These are phyloP conservation scores for Plasmopara muralis DNA, from an alignment of 352 stramenopile genomes.

Conservation along the genomic window DNA sequence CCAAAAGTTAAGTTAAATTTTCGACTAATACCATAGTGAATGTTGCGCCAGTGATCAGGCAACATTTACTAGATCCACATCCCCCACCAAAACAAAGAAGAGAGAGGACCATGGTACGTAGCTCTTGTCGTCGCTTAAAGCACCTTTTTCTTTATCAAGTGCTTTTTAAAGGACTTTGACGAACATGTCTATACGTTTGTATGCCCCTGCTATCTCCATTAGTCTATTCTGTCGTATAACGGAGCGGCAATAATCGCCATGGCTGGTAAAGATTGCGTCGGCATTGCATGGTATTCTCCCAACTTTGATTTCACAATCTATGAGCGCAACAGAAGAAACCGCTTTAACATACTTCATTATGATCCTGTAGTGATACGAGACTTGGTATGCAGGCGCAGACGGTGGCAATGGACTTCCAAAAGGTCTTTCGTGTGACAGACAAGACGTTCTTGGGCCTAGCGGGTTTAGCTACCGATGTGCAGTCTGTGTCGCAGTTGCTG, in stretches of 20 bases:
- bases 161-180: neutral
- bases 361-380: conserved; percentile 75
- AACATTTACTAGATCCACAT: conserved; percentile 17
- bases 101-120: conserved; percentile 30
- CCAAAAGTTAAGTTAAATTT: too few species aligned
- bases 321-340: too few species aligned
- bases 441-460: conserved; percentile 94
- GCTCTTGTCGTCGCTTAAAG: neutral
- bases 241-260: conserved; percentile 98
- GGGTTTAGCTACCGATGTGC: conserved; percentile 97
- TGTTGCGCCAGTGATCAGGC: conserved; percentile 4
- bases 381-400: conserved; percentile 96
- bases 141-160: neutral
- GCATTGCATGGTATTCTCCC: conserved; percentile 88
- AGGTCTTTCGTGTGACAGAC: conserved; percentile 98
- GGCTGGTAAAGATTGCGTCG: conserved; percentile 98
- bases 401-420: conserved; percentile 96
- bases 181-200: neutral
- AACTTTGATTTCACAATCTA: too few species aligned
- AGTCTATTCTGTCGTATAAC: conserved; percentile 96
- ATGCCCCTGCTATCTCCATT: neutral
- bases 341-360: too few species aligned
- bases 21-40: neutral
- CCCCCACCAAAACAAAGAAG: conserved; percentile 10
- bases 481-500: conserved; percentile 94